A percentile compares a stretch with the other conserved stretches of the same genome.
Conservation (phyloP, 495 filamentous ascomycete genomes). For the Trichoderma erinaceum region DNA sequence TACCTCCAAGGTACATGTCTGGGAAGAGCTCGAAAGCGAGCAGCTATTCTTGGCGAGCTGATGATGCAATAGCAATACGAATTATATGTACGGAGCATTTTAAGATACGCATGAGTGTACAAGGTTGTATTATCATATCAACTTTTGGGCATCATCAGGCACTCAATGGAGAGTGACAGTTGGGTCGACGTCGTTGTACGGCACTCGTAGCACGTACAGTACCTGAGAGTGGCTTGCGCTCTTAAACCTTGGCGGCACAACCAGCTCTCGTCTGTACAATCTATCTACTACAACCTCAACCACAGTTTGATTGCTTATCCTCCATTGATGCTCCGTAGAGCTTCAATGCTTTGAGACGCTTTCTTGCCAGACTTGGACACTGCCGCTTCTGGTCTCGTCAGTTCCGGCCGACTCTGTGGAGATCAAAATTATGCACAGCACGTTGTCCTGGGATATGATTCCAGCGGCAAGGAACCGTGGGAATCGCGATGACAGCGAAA, state of each 20-base stretch:
- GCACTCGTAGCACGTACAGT: too few relatives aligned
- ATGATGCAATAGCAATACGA: too few relatives aligned
- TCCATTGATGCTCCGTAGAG: not conserved
- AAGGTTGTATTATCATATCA: too few relatives aligned
- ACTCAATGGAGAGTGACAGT: not conserved
- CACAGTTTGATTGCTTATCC: not conserved
- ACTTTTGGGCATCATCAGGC: not conserved
- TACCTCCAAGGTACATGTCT: not conserved
- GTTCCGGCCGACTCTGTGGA: not conserved
- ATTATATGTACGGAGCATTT: too few relatives aligned
- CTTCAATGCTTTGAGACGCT: not conserved
- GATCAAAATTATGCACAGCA: not conserved
- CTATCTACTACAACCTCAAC: not conserved
- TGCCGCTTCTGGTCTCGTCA: not conserved
- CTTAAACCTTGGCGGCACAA: not conserved
- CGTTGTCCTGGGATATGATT: constrained; percentile 7
- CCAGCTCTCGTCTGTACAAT: not conserved
- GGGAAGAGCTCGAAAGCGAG: not conserved
- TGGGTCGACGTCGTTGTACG: not conserved
- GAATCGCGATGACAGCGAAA: constrained; percentile 6
- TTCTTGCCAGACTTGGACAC: not conserved
- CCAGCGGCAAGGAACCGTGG: constrained; percentile 3
- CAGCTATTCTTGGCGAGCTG: not conserved
- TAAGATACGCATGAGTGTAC: too few relatives aligned
- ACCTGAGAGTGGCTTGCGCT: not conserved